phyloP scores from a whole-genome alignment of 345 rosid species.

The Aurinia saxatilis region DNA sequence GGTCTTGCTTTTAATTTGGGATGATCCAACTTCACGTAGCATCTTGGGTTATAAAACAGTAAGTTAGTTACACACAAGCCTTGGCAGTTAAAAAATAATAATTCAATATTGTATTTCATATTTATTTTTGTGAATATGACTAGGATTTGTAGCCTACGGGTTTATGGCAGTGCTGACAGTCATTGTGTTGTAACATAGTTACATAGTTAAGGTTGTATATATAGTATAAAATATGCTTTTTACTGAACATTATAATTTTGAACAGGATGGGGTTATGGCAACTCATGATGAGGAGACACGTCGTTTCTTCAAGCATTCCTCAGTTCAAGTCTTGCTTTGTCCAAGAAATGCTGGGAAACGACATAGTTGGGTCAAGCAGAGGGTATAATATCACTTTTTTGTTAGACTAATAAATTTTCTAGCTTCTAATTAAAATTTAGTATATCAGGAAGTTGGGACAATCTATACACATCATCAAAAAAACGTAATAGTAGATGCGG shows the following conservation, averaged over 20 bases:
- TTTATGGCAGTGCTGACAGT: no score
- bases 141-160: no score
- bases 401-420: neutral
- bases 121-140: no score
- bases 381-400: conserved; percentile 31
- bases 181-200: no score
- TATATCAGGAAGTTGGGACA: conserved; percentile 59
- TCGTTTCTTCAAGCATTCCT: conserved; percentile 83
- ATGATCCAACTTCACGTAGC: conserved; percentile 84
- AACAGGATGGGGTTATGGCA: conserved; percentile 88
- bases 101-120: neutral
- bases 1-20: conserved; percentile 87
- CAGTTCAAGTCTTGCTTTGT: conserved; percentile 89
- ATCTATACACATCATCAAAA: conserved; percentile 79
- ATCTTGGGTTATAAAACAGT: conserved; percentile 62
- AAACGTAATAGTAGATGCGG: conserved; percentile 67
- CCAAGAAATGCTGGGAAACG: conserved; percentile 90
- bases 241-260: neutral
- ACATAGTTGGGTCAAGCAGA: conserved; percentile 91
- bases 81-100: no score
- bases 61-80: conserved; percentile 14
- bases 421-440: neutral
- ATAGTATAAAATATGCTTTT: neutral
- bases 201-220: no score
- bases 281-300: conserved; percentile 99